Evolutionary conservation across 192 early-diverging fungal species (phyloP).

Genomic region (Coemansia sp.): DNA sequence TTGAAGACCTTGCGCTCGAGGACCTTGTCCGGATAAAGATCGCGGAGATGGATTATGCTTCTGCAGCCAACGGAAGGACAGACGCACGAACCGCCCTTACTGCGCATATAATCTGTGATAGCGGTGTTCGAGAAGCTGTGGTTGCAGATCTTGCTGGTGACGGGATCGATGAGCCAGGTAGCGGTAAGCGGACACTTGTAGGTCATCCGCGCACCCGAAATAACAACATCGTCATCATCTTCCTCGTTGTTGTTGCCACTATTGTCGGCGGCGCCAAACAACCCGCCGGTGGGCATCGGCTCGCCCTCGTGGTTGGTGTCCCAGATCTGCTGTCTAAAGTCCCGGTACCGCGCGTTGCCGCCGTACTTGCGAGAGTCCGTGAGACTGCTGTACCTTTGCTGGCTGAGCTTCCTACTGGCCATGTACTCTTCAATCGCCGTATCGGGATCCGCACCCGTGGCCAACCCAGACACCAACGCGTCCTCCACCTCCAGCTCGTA

Average conservation of each 20-base stretch:
- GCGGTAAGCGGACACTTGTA: constrained; percentile 60
- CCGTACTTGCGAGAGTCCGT: constrained; percentile 27
- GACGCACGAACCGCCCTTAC: constrained; percentile 13
- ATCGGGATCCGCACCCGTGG: constrained; percentile 5
- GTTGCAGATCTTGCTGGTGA: constrained; percentile 57
- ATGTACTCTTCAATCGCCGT: constrained; percentile 15
- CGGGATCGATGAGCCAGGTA: constrained; percentile 55
- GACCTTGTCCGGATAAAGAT: constrained; percentile 47
- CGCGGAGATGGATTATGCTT: constrained; percentile 20
- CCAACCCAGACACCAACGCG: constrained; percentile 10
- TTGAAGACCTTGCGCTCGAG: constrained; percentile 56
- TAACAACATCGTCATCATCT: constrained; percentile 38
- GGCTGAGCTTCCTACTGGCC: constrained; percentile 5
- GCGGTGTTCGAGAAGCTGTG: constrained; percentile 58
- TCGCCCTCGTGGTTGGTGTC: constrained; percentile 39
- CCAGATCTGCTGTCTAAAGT: constrained; percentile 47
- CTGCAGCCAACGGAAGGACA: constrained; percentile 53
- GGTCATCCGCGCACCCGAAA: constrained; percentile 27
- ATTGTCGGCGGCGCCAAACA: constrained; percentile 15
- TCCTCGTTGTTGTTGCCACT: constrained; percentile 6
- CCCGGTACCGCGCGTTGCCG: constrained; percentile 17
- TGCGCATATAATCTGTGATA: constrained; percentile 31
- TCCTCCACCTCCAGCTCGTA: constrained; percentile 27
- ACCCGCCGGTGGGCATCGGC: constrained; percentile 29
- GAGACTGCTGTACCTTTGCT: constrained; percentile 10